These are phyloP conservation scores for Noccaea caerulescens DNA, from an alignment of 345 rosid species.

Conservation along the genomic window DNA sequence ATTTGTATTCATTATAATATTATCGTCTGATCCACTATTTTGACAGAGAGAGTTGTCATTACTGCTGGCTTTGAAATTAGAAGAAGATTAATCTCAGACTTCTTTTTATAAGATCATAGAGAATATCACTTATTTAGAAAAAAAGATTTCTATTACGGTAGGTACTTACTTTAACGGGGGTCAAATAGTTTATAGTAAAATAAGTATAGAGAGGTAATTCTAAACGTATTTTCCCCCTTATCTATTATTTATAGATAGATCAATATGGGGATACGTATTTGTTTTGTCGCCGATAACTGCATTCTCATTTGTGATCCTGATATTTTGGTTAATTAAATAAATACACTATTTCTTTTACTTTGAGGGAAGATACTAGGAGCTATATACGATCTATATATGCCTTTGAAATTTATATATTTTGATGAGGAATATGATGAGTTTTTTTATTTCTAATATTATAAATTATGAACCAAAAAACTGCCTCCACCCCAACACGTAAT, in stretches of 20 bases:
- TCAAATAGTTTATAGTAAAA: slow-evolving; percentile 24
- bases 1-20: slow-evolving; percentile 11
- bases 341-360: background rate
- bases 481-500: no score
- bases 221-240: slow-evolving; percentile 26
- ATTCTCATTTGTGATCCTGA: slow-evolving; percentile 11
- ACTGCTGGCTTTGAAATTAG: slow-evolving; percentile 32
- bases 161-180: slow-evolving; percentile 33
- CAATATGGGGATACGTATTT: slow-evolving; percentile 15
- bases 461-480: no score
- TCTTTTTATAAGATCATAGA: slow-evolving; percentile 21
- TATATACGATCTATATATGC: background rate
- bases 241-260: slow-evolving; percentile 29
- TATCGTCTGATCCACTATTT: slow-evolving; percentile 26
- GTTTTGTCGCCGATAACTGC: background rate
- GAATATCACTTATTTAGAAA: slow-evolving; percentile 33
- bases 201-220: slow-evolving; percentile 8
- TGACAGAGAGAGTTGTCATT: slow-evolving; percentile 33
- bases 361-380: background rate
- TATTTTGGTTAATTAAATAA: slow-evolving; percentile 11
- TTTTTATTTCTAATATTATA: no score
- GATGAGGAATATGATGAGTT: no score
- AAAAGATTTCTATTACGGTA: slow-evolving; percentile 31
- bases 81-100: slow-evolving; percentile 17
- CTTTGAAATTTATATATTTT: background rate